Base-by-base conservation (phyloP, 306 rosid species). In the Carpinus fangiana region DNA sequence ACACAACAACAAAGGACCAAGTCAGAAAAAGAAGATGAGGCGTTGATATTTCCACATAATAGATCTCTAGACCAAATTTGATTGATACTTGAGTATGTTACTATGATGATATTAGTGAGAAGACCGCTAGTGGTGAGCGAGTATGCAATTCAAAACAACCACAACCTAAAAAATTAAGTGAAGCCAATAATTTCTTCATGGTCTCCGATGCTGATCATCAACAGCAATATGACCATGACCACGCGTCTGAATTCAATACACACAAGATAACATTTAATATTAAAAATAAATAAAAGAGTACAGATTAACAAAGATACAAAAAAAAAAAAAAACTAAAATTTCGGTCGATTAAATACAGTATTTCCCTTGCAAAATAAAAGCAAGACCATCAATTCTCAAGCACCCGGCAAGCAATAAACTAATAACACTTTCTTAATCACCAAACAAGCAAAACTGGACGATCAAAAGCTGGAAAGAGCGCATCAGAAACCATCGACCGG, bases 401-500 rank as follows among this genome's bases (percentile, higher is more conserved):
- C 50, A 65, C 21, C 71, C 71, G 36, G 38, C 9, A 38, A 65
- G 50, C 48, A 38, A 38, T 2, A 17, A 17, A 31, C 2, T 36
- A 61, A 61, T 13, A 41, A 66, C 11, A 38, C 26, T 38, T 17
- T 41, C 26, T 17, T 34, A 41, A 59, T 21, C 47, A 46, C 26
- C 38, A 43, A 47, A 13, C 7, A 70, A 68, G 20, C 11, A 62
- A 67, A 17, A n/a, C 48, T 74, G 76, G 56, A 1, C 60, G 46
- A 57, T 12, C 68, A 61, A 50, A 51, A 67, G 86, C 82, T 62
- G 60, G 60, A 72, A 70, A 83, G 56, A 72, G 66, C 75, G 43
- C 76, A 82, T 77, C 88, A 80, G 73, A 82, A 79, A 53, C 67
- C 61, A 81, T 66, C 62, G 14, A 56, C 34, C 55, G 71, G 43